Conservation (phyloP, 2,329 filamentous ascomycete species). For the Myriosclerotinia scirpicola region DNA sequence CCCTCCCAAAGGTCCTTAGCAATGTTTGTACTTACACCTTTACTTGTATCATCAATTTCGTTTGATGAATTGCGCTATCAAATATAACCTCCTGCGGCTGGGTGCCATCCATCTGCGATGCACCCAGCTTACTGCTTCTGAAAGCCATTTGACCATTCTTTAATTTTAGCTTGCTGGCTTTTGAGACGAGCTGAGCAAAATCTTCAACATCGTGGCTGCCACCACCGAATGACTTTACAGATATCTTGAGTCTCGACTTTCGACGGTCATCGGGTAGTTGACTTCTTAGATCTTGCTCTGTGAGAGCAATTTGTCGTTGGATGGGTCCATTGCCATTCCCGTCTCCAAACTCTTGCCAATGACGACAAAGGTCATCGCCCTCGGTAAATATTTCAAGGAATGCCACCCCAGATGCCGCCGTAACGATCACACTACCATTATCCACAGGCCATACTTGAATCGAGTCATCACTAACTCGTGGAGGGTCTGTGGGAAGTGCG, state of each 20-base stretch:
- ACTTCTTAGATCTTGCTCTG: constrained; percentile 71
- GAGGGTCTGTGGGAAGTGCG: constrained; percentile 72
- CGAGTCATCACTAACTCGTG: constrained; percentile 65
- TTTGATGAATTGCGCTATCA: constrained; percentile 64
- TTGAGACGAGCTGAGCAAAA: constrained; percentile 66
- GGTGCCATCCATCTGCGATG: constrained; percentile 68
- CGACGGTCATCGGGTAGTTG: constrained; percentile 71
- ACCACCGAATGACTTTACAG: constrained; percentile 74
- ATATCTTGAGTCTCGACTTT: constrained; percentile 67
- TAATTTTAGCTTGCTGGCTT: constrained; percentile 71
- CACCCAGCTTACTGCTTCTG: constrained; percentile 71
- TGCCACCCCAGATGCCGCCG: constrained; percentile 77
- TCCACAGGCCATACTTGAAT: constrained; percentile 87
- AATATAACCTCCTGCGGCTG: constrained; percentile 72
- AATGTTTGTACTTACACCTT: constrained; percentile 62
- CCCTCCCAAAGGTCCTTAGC: neutral
- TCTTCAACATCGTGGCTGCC: constrained; percentile 77
- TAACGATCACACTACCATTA: constrained; percentile 70
- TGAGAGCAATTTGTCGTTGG: constrained; percentile 71
- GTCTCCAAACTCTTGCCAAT: constrained; percentile 77
- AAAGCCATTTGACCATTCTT: constrained; percentile 74
- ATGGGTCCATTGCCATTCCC: constrained; percentile 58
- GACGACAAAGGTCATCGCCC: constrained; percentile 75
- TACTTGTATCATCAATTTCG: constrained; percentile 72
- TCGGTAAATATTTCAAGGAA: constrained; percentile 81